Base-by-base conservation (phyloP, 139 green algal species). In the Picochlorum costavermella region DNA sequence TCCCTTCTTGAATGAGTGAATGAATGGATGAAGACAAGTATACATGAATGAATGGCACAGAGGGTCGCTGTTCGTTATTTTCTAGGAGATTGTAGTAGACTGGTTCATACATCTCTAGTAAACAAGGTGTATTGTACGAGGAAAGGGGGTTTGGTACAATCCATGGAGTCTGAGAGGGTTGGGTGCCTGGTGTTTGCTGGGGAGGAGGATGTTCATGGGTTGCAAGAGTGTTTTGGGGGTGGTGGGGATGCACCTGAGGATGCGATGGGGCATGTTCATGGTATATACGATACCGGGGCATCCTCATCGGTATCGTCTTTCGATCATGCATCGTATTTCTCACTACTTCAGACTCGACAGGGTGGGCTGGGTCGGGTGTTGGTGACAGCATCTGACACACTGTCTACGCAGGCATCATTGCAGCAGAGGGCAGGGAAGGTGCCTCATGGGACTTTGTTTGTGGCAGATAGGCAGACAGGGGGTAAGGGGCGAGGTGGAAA, bases 401-500 rank as follows among this genome's bases (percentile, higher is more conserved):
- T 66, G 0, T 90, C 83, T 10, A 92, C 85, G 14, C 83, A 89
- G 60, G 73, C 64, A 23, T 50, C 76, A 5, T 28, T 86, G 12
- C 80, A 87, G 56, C 67, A 87, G 28, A 84, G 82, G 73, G 60
- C 58, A 63, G n/a, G 30, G 5, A 28, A 45, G 12, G 50, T 95
- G 12, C 80, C 81, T 3, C 64, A 84, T 25, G 87, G 87, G 3
- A 46, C 64, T 8, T 70, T 91, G 13, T 79, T 78, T 49, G 75
- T 92, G 36, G 81, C 87, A 2, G 85, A 95, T 33, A 57, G 62
- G 37, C 87, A 95, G 78, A 60, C 59, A 0, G 48, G 26, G 9
- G 87, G 87, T 43, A 92, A 89, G 64, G 86, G 85, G 87, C 70
- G 92, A 8, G 88, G 90, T 1, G 79, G 81, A 50, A 98, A 98